Evolutionary conservation across 352 stramenopile genomes (phyloP).

Genomic region (Pythium pyrilobum): DNA sequence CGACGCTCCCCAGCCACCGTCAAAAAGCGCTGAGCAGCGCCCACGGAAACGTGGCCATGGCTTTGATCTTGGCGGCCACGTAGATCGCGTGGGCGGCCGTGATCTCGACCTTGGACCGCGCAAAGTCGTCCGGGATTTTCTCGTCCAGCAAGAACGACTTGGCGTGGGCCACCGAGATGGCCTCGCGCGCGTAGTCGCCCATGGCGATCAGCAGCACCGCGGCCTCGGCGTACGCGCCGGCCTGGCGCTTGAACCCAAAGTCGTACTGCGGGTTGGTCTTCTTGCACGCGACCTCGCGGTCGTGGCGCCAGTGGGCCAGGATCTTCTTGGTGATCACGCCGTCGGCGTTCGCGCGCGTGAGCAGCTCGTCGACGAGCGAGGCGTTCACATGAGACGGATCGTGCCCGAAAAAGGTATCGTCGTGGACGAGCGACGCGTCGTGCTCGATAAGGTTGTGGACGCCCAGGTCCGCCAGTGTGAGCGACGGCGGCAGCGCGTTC

Average conservation of each 20-base stretch:
- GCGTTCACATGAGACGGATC: constrained; percentile 39
- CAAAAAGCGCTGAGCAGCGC: constrained; percentile 1
- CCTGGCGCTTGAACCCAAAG: constrained; percentile 29
- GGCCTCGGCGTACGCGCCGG: constrained; percentile 38
- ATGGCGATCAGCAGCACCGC: constrained; percentile 44
- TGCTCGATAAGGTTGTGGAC: constrained; percentile 61
- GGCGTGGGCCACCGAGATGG: constrained; percentile 34
- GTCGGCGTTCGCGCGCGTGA: constrained; percentile 21
- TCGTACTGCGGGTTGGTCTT: constrained; percentile 34
- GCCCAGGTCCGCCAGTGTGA: constrained; percentile 46
- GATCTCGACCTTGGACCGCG: constrained; percentile 25
- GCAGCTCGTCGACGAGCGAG: constrained; percentile 32
- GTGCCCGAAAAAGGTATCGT: constrained; percentile 35
- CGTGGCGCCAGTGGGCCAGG: constrained; percentile 35
- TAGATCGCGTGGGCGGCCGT: constrained; percentile 27
- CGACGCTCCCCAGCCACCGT: constrained; percentile 11
- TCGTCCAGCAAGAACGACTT: constrained; percentile 44
- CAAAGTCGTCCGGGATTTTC: constrained; percentile 38
- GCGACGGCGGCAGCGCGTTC: constrained; percentile 23
- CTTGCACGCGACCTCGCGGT: constrained; percentile 36
- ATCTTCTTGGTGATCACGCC: constrained; percentile 24
- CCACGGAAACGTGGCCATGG: constrained; percentile 14
- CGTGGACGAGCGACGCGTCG: constrained; percentile 64
- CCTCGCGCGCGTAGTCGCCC: constrained; percentile 27
- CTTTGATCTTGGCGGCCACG: constrained; percentile 37